Evolutionary conservation across 1,284 basidiomycete species (phyloP), one percentile per base, ranked within the genome.

Genomic region (Apiotrichum porosum): DNA sequence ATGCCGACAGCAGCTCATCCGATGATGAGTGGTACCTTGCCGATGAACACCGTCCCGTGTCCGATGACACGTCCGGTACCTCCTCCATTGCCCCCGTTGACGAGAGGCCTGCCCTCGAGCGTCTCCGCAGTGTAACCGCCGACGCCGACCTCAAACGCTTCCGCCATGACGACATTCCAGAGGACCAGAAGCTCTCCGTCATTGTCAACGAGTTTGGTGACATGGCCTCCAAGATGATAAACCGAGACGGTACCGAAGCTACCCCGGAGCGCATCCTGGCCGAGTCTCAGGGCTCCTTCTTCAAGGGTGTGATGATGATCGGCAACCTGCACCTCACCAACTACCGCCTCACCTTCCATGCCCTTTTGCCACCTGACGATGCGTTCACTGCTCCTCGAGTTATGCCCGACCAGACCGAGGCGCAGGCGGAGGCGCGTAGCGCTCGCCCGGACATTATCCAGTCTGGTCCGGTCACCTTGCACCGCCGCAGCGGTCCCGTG

Each of bases 281-380:
- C 2, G 81, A 83, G 59, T 69, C 74, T 5, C 80, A 82, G 58
- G 82, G 70, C 3, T 61, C 60, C 23, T 45, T 71, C 42, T 70
- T 66, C 63, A 68, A 65, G 64, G 78, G 79, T 42, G 76, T 81
- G 19, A 70, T 78, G 43, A 73, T 81, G 42, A 58, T 81, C 36
- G 82, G 83, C n/a, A 80, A 81, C 42, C 72, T 83, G 22, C 81
- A 83, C 62, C 69, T 84, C 19, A 85, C 83, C 0, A 82, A 80
- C 3, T 81, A 84, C 62, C 77, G 83, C 8, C 54, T 84, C 14
- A 66, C 81, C 0, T 85, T 85, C 62, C 83, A 84, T 57, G 83
- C 83, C 2, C 79, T 81, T 6, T 63, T 84, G 15, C 76, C 82
- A 3, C 75, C 80, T 1, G 76, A 77, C 13, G 26, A 38, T 10